Evolutionary conservation across 257 asterid genomes (phyloP).

Genomic region (Coffea eugenioides): DNA sequence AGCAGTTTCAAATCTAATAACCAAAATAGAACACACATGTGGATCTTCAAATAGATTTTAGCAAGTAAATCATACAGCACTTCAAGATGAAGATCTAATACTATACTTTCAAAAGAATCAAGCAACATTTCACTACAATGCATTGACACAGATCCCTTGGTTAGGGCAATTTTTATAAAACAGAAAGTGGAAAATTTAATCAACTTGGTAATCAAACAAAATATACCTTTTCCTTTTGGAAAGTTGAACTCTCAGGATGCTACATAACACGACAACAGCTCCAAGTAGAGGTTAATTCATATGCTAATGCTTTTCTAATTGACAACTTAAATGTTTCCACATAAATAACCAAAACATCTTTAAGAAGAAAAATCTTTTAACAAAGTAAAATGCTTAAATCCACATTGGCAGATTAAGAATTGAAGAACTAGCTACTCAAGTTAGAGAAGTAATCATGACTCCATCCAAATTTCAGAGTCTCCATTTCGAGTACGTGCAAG

Average conservation of each 20-base stretch:
- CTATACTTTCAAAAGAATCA: not conserved
- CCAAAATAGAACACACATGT: not conserved
- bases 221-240: not conserved
- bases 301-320: not conserved
- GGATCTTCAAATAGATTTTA: not conserved
- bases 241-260: not conserved
- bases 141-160: not conserved
- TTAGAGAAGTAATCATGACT: not conserved
- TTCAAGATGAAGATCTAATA: not conserved
- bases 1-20: constrained; percentile 19
- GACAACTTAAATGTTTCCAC: not conserved
- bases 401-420: not conserved
- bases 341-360: not conserved
- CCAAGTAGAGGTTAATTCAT: not conserved
- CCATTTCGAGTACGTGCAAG: too few species aligned
- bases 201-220: not conserved
- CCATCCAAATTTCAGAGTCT: not conserved
- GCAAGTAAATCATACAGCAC: not conserved
- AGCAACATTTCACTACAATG: not conserved
- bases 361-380: not conserved
- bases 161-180: not conserved
- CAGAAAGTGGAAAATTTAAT: not conserved
- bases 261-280: not conserved
- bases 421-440: not conserved
- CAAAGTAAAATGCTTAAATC: not conserved